phyloP scores from a whole-genome alignment of 495 filamentous ascomycete species.

The Emericellopsis terricola region DNA sequence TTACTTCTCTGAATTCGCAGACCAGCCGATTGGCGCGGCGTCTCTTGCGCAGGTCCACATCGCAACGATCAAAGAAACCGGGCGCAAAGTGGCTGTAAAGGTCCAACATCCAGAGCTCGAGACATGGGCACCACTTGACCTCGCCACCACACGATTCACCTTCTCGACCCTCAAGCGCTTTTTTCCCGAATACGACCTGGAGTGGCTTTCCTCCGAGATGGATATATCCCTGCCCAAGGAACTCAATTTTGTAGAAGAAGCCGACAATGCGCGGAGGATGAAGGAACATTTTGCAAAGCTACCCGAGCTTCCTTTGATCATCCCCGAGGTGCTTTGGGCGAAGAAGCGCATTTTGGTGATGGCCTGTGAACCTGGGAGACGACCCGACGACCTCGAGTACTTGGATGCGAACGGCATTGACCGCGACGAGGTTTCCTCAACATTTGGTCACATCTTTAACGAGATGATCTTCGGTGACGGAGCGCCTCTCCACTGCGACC shows the following conservation, averaged over 20 bases:
- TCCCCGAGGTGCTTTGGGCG: conserved; percentile 84
- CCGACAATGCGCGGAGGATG: conserved; percentile 61
- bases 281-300: conserved; percentile 59
- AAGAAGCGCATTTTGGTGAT: conserved; percentile 84
- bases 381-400: conserved; percentile 77
- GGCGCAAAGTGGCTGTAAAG: conserved; percentile 91
- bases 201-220: conserved; percentile 91
- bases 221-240: conserved; percentile 79
- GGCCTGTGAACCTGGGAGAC: conserved; percentile 76
- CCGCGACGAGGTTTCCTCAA: conserved; percentile 90
- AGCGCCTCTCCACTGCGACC: conserved; percentile 90
- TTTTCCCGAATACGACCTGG: conserved; percentile 94
- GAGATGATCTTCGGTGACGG: conserved; percentile 95
- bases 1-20: conserved; percentile 69
- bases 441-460: conserved; percentile 87
- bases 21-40: conserved; percentile 71
- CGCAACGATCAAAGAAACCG: conserved; percentile 68
- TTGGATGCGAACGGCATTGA: conserved; percentile 75
- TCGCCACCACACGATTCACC: conserved; percentile 71
- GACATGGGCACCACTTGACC: conserved; percentile 82
- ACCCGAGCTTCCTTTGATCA: conserved; percentile 56
- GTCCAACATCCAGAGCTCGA: conserved; percentile 84
- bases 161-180: conserved; percentile 79
- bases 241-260: conserved; percentile 78
- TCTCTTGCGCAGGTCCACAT: conserved; percentile 90